phyloP scores from a whole-genome alignment of 2,329 filamentous ascomycete species.

The Apiospora marii region DNA sequence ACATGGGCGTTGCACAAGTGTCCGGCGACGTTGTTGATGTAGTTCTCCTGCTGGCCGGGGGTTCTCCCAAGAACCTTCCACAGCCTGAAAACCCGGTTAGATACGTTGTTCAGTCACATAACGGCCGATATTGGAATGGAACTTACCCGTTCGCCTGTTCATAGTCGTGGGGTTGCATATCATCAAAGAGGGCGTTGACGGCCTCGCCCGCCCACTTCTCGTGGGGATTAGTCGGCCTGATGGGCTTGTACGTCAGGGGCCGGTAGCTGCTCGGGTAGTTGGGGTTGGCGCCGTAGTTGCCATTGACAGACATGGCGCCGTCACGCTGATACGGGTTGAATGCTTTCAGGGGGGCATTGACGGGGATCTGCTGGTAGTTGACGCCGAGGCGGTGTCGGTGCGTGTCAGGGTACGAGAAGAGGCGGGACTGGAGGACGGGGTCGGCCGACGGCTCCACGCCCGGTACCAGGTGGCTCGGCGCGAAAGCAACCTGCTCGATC shows the following conservation, averaged over 20 bases:
- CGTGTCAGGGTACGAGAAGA: constrained; percentile 76
- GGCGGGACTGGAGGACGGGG: constrained; percentile 72
- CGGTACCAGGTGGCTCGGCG: constrained; percentile 70
- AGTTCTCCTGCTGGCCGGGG: constrained; percentile 67
- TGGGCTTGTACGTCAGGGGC: constrained; percentile 51
- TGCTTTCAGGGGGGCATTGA: constrained; percentile 39
- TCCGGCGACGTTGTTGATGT: constrained; percentile 64
- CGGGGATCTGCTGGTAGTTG: constrained; percentile 67
- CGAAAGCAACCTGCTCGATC: constrained; percentile 75
- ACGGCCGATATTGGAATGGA: background rate
- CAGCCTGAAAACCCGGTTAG: constrained; percentile 45
- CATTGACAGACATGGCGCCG: constrained; percentile 69
- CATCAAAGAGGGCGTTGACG: constrained; percentile 52
- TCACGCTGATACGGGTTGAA: constrained; percentile 17
- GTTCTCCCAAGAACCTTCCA: constrained; percentile 58
- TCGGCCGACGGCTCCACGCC: constrained; percentile 75
- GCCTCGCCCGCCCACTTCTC: constrained; percentile 57
- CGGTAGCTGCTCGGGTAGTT: constrained; percentile 64
- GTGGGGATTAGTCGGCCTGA: constrained; percentile 51
- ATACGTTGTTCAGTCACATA: background rate
- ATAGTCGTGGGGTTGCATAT: constrained; percentile 58
- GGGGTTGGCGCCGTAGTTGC: constrained; percentile 67
- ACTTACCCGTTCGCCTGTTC: constrained; percentile 32
- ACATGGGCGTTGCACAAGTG: constrained; percentile 62
- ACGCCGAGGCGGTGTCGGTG: constrained; percentile 64